Evolutionary conservation across 2,329 filamentous ascomycete genomes (phyloP), one percentile per base, ranked within the genome.

Genomic region (Colletotrichum tropicale): DNA sequence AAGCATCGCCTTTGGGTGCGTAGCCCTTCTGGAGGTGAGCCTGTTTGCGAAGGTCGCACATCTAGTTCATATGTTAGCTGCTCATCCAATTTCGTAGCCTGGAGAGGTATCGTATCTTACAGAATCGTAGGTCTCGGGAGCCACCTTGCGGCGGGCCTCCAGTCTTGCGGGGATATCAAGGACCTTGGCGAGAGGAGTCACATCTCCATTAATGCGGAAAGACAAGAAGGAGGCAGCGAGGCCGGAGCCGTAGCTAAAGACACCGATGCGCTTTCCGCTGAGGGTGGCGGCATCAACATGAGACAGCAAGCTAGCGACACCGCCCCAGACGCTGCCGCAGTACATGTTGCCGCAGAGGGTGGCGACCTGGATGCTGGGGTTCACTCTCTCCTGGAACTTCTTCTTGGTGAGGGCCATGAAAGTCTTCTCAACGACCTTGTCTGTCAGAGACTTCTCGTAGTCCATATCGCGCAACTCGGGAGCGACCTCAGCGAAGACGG

Each of bases 321-420:
- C 95, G 83, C 93, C 93, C 87, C 94, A 96, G 82, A 96, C 92
- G 81, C 94, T 94, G 78, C 86, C 90, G 82, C 90, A 91, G 88
- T 92, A 92, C 90, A 92, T 92, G 89, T 92, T 92, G 79, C 90
- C 92, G 85, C 93, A 95, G 84, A 94, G 91, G 78, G 94, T 96
- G 79, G 95, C 92, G 43, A 95, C 93, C 86, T 95, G 91, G 83
- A 94, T 93, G 81, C 89, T 88, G 68, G 94, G 93, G 83, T 89
- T 88, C 80, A 97, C 93, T 81, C 94, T 93, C 86, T 96, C 94
- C 83, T 92, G 90, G 87, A 95, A 96, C 80, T 91, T 91, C 90
- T 96, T 96, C 92, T 97, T 96, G 84, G 93, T 93, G 80, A 96
- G 89, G 74, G 84, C 89, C 93, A 97, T 95, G 85, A 97, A 97